Evolutionary conservation across 257 asterid species (phyloP).

Genomic region (Knoxia roxburghii): DNA sequence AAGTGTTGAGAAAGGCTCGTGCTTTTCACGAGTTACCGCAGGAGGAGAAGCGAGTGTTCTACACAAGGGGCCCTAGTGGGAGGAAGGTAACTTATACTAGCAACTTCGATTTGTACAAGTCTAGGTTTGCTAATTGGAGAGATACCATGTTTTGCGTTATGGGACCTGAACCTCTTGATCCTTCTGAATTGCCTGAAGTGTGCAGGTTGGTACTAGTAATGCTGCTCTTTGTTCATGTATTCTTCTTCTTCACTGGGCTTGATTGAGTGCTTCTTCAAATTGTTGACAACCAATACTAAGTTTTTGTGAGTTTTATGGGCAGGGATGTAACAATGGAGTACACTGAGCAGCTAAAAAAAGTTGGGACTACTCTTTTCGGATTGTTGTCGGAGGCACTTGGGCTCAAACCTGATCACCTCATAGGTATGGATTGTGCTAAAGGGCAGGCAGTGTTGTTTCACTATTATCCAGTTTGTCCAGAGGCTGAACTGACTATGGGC

Average conservation of each 20-base stretch:
- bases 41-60: constrained; percentile 5
- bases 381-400: constrained; percentile 24
- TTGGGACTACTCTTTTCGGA: constrained; percentile 16
- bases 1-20: constrained; percentile 10
- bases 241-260: no score
- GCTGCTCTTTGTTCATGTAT: not conserved
- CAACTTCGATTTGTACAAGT: constrained; percentile 10
- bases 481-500: constrained; percentile 29
- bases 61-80: not conserved
- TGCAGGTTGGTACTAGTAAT: constrained; percentile 12
- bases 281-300: no score
- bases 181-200: constrained; percentile 15
- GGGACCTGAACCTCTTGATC: constrained; percentile 15
- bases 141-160: constrained; percentile 4
- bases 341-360: constrained; percentile 9
- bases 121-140: constrained; percentile 10
- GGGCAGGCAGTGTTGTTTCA: constrained; percentile 17
- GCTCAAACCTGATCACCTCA: constrained; percentile 18
- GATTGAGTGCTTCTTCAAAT: no score
- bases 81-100: not conserved
- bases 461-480: constrained; percentile 28
- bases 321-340: constrained; percentile 20
- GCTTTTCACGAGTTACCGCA: constrained; percentile 12
- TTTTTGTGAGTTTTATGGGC: not conserved
- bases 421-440: constrained; percentile 20